Base-by-base conservation (phyloP, 2,329 filamentous ascomycete genomes). In the Saccharata proteae region DNA sequence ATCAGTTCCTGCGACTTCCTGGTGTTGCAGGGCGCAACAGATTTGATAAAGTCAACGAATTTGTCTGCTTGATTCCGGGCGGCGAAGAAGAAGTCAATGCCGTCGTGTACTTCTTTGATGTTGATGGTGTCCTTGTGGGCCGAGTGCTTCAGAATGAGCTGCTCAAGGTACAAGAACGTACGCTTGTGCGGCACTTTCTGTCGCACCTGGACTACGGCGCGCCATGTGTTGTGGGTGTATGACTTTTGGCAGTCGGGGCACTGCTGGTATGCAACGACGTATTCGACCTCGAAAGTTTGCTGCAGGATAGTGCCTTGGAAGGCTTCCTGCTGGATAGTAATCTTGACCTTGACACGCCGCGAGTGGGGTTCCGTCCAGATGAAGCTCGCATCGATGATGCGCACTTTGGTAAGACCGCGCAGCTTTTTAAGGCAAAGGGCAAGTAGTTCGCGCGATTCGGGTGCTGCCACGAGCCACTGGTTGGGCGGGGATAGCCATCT, bases 331-430 rank as follows among this genome's bases (percentile, higher is more conserved):
- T 96, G 90, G 28, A 96, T 78, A 1, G 90, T 96, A 56, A 98
- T 78, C 65, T 94, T 94, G 55, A 96, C 77, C 61, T 86, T 92
- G 41, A 96, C 71, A 53, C 90, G 70, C 50, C 84, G 71, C 46
- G 86, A 94, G 62, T 98, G 90, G 8, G 90, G 88, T 58, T 98
- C 90, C 1, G 90, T 98, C 90, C 90, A 98, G 51, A 96, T 81
- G 53, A 96, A 98, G 47, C 76, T 81, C 27, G 90, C 90, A 54
- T 98, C 90, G 48, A 94, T 86, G 48, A 98, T 90, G 39, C 90
- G 73, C 43, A 93, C 82, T 63, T 90, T 93, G 54, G 78, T 75
- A 40, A 98, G 62, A 17, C 86, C 86, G 41, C 81, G 69, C 40
- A 98, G 61, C 57, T 90, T 92, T 52, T 84, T 78, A 43, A 98